A percentile compares a stretch with the other conserved stretches of the same genome.
Conservation (phyloP, 2,329 filamentous ascomycete species). For the Claviceps maximensis region DNA sequence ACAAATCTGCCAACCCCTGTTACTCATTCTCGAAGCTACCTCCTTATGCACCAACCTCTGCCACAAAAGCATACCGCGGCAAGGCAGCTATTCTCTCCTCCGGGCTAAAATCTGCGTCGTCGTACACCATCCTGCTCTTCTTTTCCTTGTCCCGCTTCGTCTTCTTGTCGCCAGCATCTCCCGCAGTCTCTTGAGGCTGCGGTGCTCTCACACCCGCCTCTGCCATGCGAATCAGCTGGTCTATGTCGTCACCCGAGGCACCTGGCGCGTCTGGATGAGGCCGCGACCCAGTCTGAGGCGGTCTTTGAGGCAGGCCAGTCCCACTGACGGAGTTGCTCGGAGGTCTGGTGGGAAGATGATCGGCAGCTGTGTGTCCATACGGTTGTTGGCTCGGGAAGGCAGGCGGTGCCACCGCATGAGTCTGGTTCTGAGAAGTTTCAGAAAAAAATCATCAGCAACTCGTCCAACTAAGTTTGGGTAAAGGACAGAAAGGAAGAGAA, state of each 20-base stretch:
- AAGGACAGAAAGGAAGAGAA: not conserved
- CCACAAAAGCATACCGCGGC: conserved; percentile 55
- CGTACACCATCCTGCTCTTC: conserved; percentile 64
- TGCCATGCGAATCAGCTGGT: conserved; percentile 51
- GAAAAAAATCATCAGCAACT: not conserved
- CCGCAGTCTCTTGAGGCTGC: conserved; percentile 23
- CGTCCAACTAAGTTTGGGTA: not conserved
- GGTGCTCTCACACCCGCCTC: conserved; percentile 44
- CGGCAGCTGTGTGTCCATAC: conserved; percentile 23
- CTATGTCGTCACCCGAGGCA: conserved; percentile 44
- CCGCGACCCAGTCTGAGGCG: conserved; percentile 20
- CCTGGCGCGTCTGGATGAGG: conserved; percentile 7
- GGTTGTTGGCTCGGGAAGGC: conserved; percentile 13
- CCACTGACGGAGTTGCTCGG: conserved; percentile 25
- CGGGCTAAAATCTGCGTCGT: conserved; percentile 64
- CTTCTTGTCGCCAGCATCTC: conserved; percentile 44
- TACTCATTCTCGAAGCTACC: not conserved
- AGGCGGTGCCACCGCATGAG: conserved; percentile 12
- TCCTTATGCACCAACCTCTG: conserved; percentile 10
- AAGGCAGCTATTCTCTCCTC: conserved; percentile 81
- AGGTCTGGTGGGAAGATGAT: conserved; percentile 33
- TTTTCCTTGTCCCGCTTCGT: conserved; percentile 54
- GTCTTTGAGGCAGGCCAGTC: conserved; percentile 31
- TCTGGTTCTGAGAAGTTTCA: conserved; percentile 6
- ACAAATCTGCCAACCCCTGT: not conserved